Conservation (phyloP, 116 monocot genomes). For the Zostera marina region DNA sequence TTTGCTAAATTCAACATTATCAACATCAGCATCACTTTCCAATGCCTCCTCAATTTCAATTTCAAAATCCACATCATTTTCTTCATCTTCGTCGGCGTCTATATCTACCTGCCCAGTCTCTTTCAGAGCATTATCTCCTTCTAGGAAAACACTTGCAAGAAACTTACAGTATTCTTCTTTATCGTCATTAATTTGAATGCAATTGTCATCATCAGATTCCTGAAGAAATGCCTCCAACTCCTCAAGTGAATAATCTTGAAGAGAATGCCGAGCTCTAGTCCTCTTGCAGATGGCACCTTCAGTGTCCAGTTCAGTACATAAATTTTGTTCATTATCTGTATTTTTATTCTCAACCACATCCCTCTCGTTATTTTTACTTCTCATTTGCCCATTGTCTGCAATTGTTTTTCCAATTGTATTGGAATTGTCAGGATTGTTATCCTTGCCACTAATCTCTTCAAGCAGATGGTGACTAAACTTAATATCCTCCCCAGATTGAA, state of each 20-base stretch:
- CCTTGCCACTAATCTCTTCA: slow-evolving; percentile 4
- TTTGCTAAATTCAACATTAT: slow-evolving; percentile 6
- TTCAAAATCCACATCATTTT: slow-evolving; percentile 86
- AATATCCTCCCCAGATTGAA: neutral
- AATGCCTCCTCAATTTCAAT: slow-evolving; percentile 75
- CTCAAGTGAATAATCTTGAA: slow-evolving; percentile 68
- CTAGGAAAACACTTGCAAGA: slow-evolving; percentile 64
- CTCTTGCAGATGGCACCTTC: slow-evolving; percentile 81
- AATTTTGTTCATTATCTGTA: neutral
- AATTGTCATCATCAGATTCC: slow-evolving; percentile 81
- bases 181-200: slow-evolving; percentile 53
- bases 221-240: slow-evolving; percentile 87
- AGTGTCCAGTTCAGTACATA: slow-evolving; percentile 4
- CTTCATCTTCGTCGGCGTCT: slow-evolving; percentile 69
- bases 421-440: neutral
- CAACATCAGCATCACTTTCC: slow-evolving; percentile 72
- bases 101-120: slow-evolving; percentile 11
- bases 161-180: slow-evolving; percentile 85
- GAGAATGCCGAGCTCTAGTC: slow-evolving; percentile 70
- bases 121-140: slow-evolving; percentile 10
- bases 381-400: neutral
- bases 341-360: slow-evolving; percentile 1
- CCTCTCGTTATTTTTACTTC: slow-evolving; percentile 4
- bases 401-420: neutral
- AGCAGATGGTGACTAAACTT: neutral